phyloP scores from a whole-genome alignment of 73 alveolate species.

The Durusdinium trenchii region DNA sequence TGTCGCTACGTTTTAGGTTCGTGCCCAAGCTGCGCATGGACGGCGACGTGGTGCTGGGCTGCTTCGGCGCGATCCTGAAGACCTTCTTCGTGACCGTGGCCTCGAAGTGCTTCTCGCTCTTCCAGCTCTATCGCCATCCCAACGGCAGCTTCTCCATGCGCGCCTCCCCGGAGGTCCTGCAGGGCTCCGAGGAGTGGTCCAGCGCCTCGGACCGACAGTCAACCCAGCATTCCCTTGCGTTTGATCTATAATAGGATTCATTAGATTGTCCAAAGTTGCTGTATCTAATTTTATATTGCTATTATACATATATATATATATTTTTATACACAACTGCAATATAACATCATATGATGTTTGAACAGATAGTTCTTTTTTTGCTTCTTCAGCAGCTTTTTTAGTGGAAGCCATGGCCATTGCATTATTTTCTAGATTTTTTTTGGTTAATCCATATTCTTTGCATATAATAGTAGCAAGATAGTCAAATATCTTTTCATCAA shows the following conservation, averaged over 20 bases:
- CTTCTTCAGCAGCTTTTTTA: too few species aligned
- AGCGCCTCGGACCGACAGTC: not conserved
- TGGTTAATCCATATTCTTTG: too few species aligned
- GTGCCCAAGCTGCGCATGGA: conserved; percentile 82
- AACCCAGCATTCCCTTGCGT: not conserved
- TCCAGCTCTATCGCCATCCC: conserved; percentile 81
- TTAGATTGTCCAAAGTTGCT: too few species aligned
- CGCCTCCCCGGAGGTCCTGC: conserved; percentile 50
- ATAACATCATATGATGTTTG: too few species aligned
- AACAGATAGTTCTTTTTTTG: too few species aligned
- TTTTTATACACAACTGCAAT: too few species aligned
- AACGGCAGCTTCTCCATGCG: conserved; percentile 66
- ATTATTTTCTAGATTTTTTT: too few species aligned
- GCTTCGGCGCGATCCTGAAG: conserved; percentile 64
- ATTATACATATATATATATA: too few species aligned
- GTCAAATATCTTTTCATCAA: too few species aligned
- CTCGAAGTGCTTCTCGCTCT: conserved; percentile 74
- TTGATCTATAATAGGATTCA: not conserved
- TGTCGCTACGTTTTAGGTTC: not conserved
- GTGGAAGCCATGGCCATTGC: too few species aligned
- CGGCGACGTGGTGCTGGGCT: conserved; percentile 83
- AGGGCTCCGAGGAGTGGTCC: conserved; percentile 81
- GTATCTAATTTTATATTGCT: too few species aligned
- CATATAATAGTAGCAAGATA: too few species aligned
- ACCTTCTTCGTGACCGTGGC: conserved; percentile 95